Evolutionary conservation across 177 flowering plant species (phyloP).

Genomic region (Vitis hybrid): DNA sequence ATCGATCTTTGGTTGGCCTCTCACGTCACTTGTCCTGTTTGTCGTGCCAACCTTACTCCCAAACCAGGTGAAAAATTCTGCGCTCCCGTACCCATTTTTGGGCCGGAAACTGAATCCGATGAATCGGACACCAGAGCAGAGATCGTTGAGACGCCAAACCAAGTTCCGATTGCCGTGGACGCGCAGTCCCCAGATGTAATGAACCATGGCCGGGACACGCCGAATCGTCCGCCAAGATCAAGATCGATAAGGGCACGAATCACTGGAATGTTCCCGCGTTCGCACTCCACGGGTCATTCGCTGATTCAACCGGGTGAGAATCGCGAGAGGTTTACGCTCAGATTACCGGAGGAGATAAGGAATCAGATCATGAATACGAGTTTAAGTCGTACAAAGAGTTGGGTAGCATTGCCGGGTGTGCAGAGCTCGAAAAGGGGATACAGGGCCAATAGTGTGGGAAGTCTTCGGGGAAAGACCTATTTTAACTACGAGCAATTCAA

Average conservation of each 20-base stretch:
- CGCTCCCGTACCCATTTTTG: background rate
- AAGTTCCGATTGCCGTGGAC: background rate
- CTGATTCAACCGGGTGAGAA: constrained; percentile 34
- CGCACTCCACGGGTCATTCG: constrained; percentile 46
- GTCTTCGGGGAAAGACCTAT: constrained; percentile 7
- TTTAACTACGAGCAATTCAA: constrained; percentile 21
- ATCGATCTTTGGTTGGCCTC: constrained; percentile 63
- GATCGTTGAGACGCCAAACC: background rate
- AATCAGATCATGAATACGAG: constrained; percentile 20
- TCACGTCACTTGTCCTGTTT: constrained; percentile 70
- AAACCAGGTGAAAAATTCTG: constrained; percentile 20
- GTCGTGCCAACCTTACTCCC: constrained; percentile 61
- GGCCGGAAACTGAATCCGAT: constrained; percentile 6
- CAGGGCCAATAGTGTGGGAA: constrained; percentile 21
- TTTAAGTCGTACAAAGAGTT: constrained; percentile 29
- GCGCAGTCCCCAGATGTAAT: background rate
- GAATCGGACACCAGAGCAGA: background rate
- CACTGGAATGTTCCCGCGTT: constrained; percentile 21
- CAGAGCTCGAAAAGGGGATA: constrained; percentile 32
- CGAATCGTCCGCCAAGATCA: constrained; percentile 21
- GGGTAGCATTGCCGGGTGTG: constrained; percentile 27
- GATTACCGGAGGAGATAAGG: constrained; percentile 40
- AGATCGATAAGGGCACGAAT: constrained; percentile 25
- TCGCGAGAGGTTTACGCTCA: constrained; percentile 38
- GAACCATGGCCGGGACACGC: background rate